These are phyloP conservation scores for Fusarium ramigenum DNA, from an alignment of 2,329 filamentous ascomycete species.

Conservation along the genomic window DNA sequence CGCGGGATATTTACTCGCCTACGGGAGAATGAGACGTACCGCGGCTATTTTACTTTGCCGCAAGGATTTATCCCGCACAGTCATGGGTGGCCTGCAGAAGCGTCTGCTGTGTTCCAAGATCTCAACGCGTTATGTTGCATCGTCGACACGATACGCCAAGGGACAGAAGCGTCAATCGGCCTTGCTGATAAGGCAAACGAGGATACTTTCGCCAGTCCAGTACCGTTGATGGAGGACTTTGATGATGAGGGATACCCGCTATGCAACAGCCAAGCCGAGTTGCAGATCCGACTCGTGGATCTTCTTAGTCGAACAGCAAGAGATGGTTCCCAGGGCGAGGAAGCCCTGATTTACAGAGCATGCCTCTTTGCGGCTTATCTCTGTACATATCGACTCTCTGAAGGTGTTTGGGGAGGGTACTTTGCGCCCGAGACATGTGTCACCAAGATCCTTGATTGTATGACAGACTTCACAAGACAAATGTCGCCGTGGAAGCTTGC, in stretches of 20 bases:
- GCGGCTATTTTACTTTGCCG: background rate
- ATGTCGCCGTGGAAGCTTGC: slow-evolving; percentile 10
- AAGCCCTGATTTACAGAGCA: background rate
- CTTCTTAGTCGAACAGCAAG: background rate
- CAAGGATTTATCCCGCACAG: accelerated
- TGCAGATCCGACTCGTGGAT: slow-evolving; percentile 1
- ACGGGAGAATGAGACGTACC: background rate
- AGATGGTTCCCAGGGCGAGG: too few species aligned
- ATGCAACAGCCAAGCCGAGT: background rate
- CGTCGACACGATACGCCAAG: background rate
- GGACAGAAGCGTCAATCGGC: accelerated
- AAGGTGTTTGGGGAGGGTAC: background rate
- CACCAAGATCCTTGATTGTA: background rate
- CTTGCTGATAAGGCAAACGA: accelerated
- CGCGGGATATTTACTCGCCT: background rate
- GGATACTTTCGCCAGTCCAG: accelerated
- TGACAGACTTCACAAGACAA: background rate
- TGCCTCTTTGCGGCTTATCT: slow-evolving; percentile 10
- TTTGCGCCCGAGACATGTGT: background rate
- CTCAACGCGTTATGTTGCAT: background rate
- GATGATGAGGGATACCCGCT: slow-evolving; percentile 6
- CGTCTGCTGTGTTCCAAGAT: background rate
- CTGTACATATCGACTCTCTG: slow-evolving; percentile 7
- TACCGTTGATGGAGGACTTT: background rate
- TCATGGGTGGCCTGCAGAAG: background rate